Conservation (phyloP, 306 rosid genomes). For the Vigna unguiculata region DNA sequence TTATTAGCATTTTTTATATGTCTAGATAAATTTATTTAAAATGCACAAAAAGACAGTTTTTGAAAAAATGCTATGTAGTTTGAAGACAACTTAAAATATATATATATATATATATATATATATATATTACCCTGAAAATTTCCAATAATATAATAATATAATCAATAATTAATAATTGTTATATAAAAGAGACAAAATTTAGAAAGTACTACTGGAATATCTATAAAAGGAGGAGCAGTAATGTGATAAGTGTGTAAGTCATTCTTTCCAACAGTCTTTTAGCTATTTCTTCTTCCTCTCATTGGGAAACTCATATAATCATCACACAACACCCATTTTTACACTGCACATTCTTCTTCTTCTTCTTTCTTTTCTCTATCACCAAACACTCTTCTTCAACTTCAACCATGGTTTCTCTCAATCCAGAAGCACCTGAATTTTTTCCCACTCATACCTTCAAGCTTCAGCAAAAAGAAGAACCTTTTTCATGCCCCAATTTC, state of each 20-base stretch:
- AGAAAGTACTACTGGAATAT: not conserved
- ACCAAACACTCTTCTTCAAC: not conserved
- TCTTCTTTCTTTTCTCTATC: not conserved
- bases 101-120: too few species aligned
- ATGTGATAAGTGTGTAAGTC: not conserved
- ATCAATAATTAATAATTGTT: too few species aligned
- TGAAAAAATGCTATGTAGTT: too few species aligned
- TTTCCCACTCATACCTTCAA: not conserved
- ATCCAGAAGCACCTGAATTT: not conserved
- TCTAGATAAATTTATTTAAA: too few species aligned
- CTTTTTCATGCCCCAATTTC: not conserved
- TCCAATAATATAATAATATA: too few species aligned
- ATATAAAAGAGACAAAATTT: not conserved
- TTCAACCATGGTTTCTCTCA: not conserved
- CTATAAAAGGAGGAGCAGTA: slow-evolving; percentile 3
- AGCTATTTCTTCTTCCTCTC: slow-evolving; percentile 1
- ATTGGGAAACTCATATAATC: not conserved
- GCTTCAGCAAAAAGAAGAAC: not conserved
- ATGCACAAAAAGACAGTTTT: too few species aligned
- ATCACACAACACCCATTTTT: not conserved
- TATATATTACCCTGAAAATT: too few species aligned
- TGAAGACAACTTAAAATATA: too few species aligned
- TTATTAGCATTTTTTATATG: too few species aligned
- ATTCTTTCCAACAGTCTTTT: not conserved
- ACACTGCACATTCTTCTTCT: not conserved